A percentile compares a stretch with the other conserved stretches of the same genome.
Conservation (phyloP, 306 rosid species). For the Herpetospermum pedunculosum region DNA sequence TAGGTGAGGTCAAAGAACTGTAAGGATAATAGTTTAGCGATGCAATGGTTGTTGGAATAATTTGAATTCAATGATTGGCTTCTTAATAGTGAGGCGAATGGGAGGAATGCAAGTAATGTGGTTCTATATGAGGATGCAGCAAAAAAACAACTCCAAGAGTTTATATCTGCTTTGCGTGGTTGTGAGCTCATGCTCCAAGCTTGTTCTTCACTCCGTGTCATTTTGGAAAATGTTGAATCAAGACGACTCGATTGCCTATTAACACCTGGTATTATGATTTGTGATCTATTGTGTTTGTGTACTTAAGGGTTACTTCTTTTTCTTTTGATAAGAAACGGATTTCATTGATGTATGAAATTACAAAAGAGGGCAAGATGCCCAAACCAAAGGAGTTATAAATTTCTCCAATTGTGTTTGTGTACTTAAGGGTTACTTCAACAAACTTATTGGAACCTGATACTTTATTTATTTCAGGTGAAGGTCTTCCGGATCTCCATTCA, state of each 20-base stretch:
- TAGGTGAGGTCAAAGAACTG: conserved; percentile 37
- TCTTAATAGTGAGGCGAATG: conserved; percentile 62
- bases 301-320: not conserved
- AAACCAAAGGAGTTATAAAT: too few species aligned
- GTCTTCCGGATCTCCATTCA: conserved; percentile 47
- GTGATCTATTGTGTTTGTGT: not conserved
- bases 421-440: not conserved
- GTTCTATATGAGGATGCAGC: conserved; percentile 82
- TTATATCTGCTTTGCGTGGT: conserved; percentile 68
- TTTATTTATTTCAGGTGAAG: conserved; percentile 42
- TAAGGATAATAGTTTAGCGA: conserved; percentile 2
- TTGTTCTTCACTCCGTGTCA: conserved; percentile 47
- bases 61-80: conserved; percentile 14
- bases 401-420: too few species aligned
- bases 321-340: too few species aligned
- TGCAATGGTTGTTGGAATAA: conserved; percentile 14
- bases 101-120: conserved; percentile 82
- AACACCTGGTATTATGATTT: conserved; percentile 49
- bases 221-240: conserved; percentile 51
- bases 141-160: conserved; percentile 73
- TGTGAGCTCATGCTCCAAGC: conserved; percentile 75
- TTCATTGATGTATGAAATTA: too few species aligned
- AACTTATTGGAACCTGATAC: conserved; percentile 9
- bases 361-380: too few species aligned
- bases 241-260: conserved; percentile 54